phyloP scores from a whole-genome alignment of 2,329 filamentous ascomycete genomes.

The Penicillium corylophilum region DNA sequence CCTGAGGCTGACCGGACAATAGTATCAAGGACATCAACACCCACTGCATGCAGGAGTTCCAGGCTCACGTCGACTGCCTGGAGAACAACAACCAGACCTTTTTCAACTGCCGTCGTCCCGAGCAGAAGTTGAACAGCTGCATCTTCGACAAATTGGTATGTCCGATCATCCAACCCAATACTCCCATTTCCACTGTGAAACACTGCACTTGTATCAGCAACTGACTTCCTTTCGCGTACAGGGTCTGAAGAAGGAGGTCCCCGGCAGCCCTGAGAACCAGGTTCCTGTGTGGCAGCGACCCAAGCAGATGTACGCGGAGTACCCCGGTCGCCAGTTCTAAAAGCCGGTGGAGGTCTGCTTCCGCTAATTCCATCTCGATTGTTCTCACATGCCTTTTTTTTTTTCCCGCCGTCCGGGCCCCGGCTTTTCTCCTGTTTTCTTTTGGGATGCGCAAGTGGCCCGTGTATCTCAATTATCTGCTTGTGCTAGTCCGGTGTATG shows the following conservation, averaged over 20 bases:
- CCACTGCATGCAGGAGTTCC: slow-evolving; percentile 87
- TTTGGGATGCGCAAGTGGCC: slow-evolving; percentile 25
- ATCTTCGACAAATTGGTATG: slow-evolving; percentile 90
- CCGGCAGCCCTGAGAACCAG: slow-evolving; percentile 67
- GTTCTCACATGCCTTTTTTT: slow-evolving; percentile 6
- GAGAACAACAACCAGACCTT: slow-evolving; percentile 98
- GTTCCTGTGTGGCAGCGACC: slow-evolving; percentile 72
- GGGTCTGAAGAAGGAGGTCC: slow-evolving; percentile 80
- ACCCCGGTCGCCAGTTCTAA: slow-evolving; percentile 41
- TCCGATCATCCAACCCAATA: slow-evolving; percentile 37
- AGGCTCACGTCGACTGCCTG: slow-evolving; percentile 89
- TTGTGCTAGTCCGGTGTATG: slow-evolving; percentile 20
- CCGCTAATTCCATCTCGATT: slow-evolving; percentile 7
- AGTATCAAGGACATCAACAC: slow-evolving; percentile 96
- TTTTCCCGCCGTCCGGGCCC: slow-evolving; percentile 13
- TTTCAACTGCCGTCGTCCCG: slow-evolving; percentile 86
- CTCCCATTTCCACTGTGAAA: background rate
- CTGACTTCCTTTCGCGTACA: slow-evolving; percentile 35
- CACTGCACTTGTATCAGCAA: background rate
- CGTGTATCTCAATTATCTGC: slow-evolving; percentile 24
- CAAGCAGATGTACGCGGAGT: slow-evolving; percentile 46
- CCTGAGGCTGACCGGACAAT: slow-evolving; percentile 11
- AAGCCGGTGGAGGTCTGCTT: slow-evolving; percentile 3
- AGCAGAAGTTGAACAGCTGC: slow-evolving; percentile 91
- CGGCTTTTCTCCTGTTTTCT: slow-evolving; percentile 25